phyloP scores from a whole-genome alignment of 306 rosid genomes.

The Macrotyloma uniflorum region DNA sequence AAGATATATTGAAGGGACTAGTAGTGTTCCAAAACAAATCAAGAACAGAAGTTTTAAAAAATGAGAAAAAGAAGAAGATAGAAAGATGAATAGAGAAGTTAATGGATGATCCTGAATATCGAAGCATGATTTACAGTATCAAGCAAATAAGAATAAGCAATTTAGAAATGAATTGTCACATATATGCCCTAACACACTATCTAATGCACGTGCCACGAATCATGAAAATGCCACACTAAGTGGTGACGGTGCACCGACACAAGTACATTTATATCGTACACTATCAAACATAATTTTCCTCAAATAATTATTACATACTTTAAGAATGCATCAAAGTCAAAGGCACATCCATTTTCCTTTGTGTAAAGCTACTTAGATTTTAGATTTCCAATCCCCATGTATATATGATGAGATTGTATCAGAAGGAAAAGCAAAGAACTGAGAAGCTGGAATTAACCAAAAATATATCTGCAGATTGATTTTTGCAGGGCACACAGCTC shows the following conservation, averaged over 20 bases:
- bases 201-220: slow-evolving; percentile 40
- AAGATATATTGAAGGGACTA: background rate
- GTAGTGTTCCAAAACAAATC: background rate
- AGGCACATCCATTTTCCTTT: background rate
- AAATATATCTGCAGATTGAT: background rate
- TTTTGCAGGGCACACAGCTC: background rate
- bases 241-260: slow-evolving; percentile 36
- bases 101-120: slow-evolving; percentile 15
- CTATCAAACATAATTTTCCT: background rate
- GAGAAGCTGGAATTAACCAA: background rate
- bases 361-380: slow-evolving; percentile 24
- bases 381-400: background rate
- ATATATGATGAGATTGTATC: background rate
- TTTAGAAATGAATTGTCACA: slow-evolving; percentile 28
- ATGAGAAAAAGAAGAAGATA: too few relatives aligned
- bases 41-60: background rate
- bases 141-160: background rate
- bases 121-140: slow-evolving; percentile 22
- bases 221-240: slow-evolving; percentile 24
- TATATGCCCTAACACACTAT: slow-evolving; percentile 17
- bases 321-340: slow-evolving; percentile 13
- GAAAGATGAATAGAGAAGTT: too few relatives aligned
- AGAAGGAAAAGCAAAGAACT: too few relatives aligned
- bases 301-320: background rate
- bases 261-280: slow-evolving; percentile 32